These are phyloP conservation scores for Polygonum maritimum DNA, from an alignment of 148 eudicot genomes.

Conservation along the genomic window DNA sequence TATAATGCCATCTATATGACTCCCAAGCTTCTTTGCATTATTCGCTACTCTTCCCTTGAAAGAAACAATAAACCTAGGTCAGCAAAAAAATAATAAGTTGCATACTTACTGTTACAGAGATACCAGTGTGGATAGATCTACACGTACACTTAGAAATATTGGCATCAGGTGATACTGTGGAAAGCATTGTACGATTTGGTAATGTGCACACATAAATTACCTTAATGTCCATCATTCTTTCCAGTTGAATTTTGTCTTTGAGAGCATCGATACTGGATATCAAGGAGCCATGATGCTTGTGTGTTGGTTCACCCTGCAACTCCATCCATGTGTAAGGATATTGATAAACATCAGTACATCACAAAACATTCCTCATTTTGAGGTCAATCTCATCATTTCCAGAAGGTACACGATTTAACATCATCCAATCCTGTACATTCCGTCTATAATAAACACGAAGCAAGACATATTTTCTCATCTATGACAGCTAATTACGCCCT, in stretches of 20 bases:
- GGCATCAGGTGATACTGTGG: neutral
- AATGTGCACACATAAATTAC: constrained; percentile 25
- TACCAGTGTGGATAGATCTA: neutral
- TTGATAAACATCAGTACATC: neutral
- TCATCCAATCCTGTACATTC: neutral
- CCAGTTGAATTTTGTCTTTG: constrained; percentile 59
- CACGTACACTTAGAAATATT: neutral
- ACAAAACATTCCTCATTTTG: neutral
- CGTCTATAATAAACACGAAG: neutral
- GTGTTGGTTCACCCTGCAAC: constrained; percentile 23
- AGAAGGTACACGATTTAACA: neutral
- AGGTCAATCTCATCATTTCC: neutral
- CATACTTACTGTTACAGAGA: neutral
- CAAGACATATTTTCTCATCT: neutral
- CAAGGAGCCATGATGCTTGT: constrained; percentile 32
- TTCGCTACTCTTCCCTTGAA: constrained; percentile 54
- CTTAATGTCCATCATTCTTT: constrained; percentile 39
- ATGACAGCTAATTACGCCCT: neutral
- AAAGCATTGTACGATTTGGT: neutral
- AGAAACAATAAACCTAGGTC: constrained; percentile 5
- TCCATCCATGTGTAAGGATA: neutral
- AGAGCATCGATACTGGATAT: constrained; percentile 35
- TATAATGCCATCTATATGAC: constrained; percentile 34
- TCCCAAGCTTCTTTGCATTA: constrained; percentile 41
- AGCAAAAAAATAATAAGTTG: constrained; percentile 12